Percentiles rank a stretch among this genome's conserved stretches.
phyloP scores from a whole-genome alignment of 768 basidiomycete genomes.

The Boletus subcaerulescens region DNA sequence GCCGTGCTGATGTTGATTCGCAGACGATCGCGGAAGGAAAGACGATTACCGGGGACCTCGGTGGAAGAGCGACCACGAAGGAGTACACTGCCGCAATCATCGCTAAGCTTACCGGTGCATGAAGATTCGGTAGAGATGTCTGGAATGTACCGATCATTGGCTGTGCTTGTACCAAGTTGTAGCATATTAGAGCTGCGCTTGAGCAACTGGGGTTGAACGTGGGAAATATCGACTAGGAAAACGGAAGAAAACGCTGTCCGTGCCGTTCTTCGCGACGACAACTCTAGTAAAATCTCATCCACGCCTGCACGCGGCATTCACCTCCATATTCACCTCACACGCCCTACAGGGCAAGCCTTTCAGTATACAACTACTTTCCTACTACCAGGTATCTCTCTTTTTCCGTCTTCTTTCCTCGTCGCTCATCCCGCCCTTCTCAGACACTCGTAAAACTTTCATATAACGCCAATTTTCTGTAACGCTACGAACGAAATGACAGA shows the following conservation, averaged over 20 bases:
- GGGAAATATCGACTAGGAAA: slow-evolving; percentile 25
- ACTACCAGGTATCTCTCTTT: slow-evolving; percentile 41
- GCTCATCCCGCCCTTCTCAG: slow-evolving; percentile 24
- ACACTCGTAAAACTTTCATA: slow-evolving; percentile 49
- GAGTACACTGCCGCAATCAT: slow-evolving; percentile 92
- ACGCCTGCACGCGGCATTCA: slow-evolving; percentile 56
- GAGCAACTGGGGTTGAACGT: slow-evolving; percentile 13
- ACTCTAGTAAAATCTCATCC: slow-evolving; percentile 42
- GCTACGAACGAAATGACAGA: slow-evolving; percentile 89
- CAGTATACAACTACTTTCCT: slow-evolving; percentile 42
- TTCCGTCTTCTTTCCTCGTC: slow-evolving; percentile 5
- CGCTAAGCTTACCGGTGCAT: slow-evolving; percentile 49
- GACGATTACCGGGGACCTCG: slow-evolving; percentile 91
- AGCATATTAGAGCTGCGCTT: slow-evolving; percentile 9
- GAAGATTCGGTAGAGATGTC: slow-evolving; percentile 12
- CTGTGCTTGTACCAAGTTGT: background rate
- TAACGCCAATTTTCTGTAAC: slow-evolving; percentile 37
- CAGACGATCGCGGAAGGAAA: slow-evolving; percentile 98
- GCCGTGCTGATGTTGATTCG: slow-evolving; percentile 7
- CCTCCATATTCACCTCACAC: slow-evolving; percentile 64
- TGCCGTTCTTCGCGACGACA: slow-evolving; percentile 37
- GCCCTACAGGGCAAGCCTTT: slow-evolving; percentile 89
- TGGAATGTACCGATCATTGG: too few relatives aligned
- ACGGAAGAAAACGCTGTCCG: slow-evolving; percentile 1
- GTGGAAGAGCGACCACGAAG: slow-evolving; percentile 85